Evolutionary conservation across 108 stramenopile species (phyloP), one percentile per base, ranked within the genome.

Genomic region (Cyclotella choctawhatcheeana): DNA sequence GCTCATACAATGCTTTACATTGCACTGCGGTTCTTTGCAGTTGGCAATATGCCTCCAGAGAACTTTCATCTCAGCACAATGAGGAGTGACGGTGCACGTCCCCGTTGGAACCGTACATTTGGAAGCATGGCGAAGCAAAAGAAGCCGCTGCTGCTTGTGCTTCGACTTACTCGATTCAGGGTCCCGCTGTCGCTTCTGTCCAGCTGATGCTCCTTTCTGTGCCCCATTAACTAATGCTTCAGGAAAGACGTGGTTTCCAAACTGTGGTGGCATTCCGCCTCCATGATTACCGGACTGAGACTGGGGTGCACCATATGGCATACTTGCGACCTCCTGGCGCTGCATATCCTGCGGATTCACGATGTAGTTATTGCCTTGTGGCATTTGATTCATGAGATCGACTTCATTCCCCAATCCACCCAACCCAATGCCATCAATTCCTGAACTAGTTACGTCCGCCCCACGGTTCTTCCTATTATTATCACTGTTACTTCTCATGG

Each of bases 1-100:
- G 44, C 97, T 98, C 72, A 98, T 97, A 81, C 99, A 99, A 69
- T 97, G 99, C 0, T 92, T 90, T 27, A 96, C 88, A 33, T 84
- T 84, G 69, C 99, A 99, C 31, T 89, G 75, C 35, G 95, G 95
- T 58, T 97, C 88, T 73, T 96, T 97, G 74, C 99, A 99, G 70
- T 89, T 93, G 34, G 97, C 96, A 58, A 99, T 98, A 68, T 99
- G 99, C 55, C 96, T 94, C 99, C 99, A 99, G 2, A 99, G 83
- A 44, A 85, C 78, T 82, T 99, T 99, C 99, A 99, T 99, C 40
- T 86, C 92, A 17, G 85, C 94, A 74, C 99, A 99, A 79, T 98
- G 97, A 58, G 94, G 97, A 22, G 97, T 98, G 16, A 90, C 88
- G 12, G 90, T 91, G 62, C 99, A 99, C 34, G 82, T 69, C 21